Base-by-base conservation (phyloP, 768 basidiomycete genomes). In the Boletellus ananiceps region DNA sequence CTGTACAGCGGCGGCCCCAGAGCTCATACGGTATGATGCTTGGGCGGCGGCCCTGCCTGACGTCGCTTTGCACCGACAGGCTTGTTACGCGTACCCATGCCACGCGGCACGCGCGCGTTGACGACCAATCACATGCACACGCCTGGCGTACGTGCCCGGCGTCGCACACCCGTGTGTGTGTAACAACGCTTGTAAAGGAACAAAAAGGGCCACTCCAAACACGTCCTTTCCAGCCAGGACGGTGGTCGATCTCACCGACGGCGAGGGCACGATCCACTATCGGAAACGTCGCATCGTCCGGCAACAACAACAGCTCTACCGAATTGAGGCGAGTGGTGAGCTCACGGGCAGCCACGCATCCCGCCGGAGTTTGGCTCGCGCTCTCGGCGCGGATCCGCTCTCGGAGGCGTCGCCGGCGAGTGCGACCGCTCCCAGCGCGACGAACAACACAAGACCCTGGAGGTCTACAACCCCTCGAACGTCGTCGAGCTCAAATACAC, bases 361-460 rank as follows among this genome's bases (percentile, higher is more conserved):
- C 27, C 7, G 27, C 27, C 27, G 2, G 7, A 5, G 27, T 29
- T 29, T 29, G 33, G 16, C 51, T 56, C 14, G 44, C 38, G 14
- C 25, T 7, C n/a, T 16, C 35, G 2, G 6, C n/a, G 19, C 47
- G 91, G 89, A 92, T 64, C 86, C 87, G 9, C 69, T 81, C 49
- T 85, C 88, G 0, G 79, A 84, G 51, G 81, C 83, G 0, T 63
- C 90, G n/a, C 74, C 92, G 12, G 80, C 80, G 15, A 82, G 82
- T 9, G 88, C 80, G 18, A 75, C 76, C 9, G 80, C 84, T 0
- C 85, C 84, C 3, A 74, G 74, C 33, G 71, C 81, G 0, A 76
- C 82, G 5, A 83, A 71, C 69, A 92, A 91, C 70, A 75, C 57
- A 91, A 91, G 72, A 81, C 78, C 0, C 58, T 93, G 19, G 84